These are phyloP conservation scores for Starmerella khaoyaiensis DNA, from an alignment of 805 yeast species.

Conservation along the genomic window DNA sequence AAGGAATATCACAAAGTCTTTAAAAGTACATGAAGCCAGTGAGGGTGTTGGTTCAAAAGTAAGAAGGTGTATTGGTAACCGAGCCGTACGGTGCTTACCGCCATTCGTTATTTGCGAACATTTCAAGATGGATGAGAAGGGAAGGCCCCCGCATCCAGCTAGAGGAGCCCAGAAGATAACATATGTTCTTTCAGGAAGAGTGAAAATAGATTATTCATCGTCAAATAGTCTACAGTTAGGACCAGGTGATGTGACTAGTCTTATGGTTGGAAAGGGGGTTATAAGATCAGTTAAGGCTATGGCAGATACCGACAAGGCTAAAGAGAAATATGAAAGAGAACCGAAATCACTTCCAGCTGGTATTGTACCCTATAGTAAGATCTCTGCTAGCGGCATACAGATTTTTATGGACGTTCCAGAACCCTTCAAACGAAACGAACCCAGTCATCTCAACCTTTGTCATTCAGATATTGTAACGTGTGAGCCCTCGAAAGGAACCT, in stretches of 20 bases:
- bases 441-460: constrained; percentile 15
- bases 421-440: constrained; percentile 17
- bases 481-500: constrained; percentile 10
- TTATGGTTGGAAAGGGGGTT: constrained; percentile 22
- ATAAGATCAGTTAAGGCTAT: constrained; percentile 11
- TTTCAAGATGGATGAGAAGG: constrained; percentile 15
- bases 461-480: constrained; percentile 7
- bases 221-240: constrained; percentile 15
- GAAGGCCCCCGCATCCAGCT: constrained; percentile 20
- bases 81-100: constrained; percentile 16
- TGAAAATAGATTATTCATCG: constrained; percentile 17
- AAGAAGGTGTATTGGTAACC: constrained; percentile 15
- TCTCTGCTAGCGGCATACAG: constrained; percentile 14
- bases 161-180: constrained; percentile 20
- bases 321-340: not conserved
- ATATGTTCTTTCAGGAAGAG: constrained; percentile 12
- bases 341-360: not conserved
- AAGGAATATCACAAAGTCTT: constrained; percentile 8
- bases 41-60: constrained; percentile 14
- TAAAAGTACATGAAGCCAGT: constrained; percentile 14
- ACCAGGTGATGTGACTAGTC: constrained; percentile 18
- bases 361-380: not conserved
- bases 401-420: constrained; percentile 21
- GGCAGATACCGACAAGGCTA: not conserved
- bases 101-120: constrained; percentile 21